Evolutionary conservation across 805 yeast species (phyloP), one percentile per base, ranked within the genome.

Genomic region (Pichia ethanolica): DNA sequence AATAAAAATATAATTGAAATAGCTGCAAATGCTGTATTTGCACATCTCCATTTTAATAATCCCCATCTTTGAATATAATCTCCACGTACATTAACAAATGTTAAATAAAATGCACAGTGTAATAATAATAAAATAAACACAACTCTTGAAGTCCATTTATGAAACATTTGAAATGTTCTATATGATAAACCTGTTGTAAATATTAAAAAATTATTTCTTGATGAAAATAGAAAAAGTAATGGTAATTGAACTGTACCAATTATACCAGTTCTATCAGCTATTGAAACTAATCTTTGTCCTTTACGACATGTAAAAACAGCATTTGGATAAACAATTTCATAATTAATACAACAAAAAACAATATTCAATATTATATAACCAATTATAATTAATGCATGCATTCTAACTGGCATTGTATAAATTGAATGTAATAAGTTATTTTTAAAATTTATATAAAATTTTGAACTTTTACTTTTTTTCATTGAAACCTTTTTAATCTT

Each of bases 211-310:
- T 69, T 68, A 42, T 67, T 68, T 53, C 74, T 56, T 0, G 70
- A 57, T n/a, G 71, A 57, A 52, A 70, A 69, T 35, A 64, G 45
- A 48, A 63, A 63, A 7, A 66, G 51, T 32, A 70, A 45, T 7
- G 74, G 74, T 25, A 70, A 49, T 48, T 70, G 73, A 34, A 58
- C 58, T 1, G 67, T 66, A 3, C 74, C 72, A 30, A 75, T 54
- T 5, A 74, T 75, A 1, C 79, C 81, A 0, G 75, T 63, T 56
- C 79, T 62, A 57, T 75, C 79, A 4, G 75, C 78, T 44, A 57
- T 53, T 14, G 59, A 59, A 30, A 69, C 69, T 47, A 58, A 58
- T 12, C 44, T 49, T 39, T 62, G 65, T 7, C 67, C 67, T 34
- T 48, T 56, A 9, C 54, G 48, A 40, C 67, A 61, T 4, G 60